Evolutionary conservation across 1,139 yeast species (phyloP), one percentile per base, ranked within the genome.

Genomic region (Debaryomycetaceae sp.): DNA sequence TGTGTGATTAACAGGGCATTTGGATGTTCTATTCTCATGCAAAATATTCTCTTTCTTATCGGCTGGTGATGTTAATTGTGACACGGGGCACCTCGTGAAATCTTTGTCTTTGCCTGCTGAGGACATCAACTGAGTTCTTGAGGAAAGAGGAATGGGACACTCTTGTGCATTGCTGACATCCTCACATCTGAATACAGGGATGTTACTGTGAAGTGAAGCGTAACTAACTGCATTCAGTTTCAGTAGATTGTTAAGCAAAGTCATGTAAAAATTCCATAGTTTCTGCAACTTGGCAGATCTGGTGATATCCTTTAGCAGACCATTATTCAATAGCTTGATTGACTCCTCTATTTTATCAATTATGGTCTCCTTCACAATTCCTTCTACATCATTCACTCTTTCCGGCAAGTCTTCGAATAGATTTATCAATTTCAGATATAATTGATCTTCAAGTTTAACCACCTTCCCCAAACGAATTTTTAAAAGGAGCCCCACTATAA

Each of bases 191-290:
- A 68, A 65, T 22, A 52, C 66, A 1, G 72, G 68, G 5, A 70
- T 56, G 46, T 65, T 61, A 5, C 65, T 60, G 53, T 70, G 78
- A 24, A 70, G 54, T 42, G 62, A 65, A 17, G 69, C 69, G 49
- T 69, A 68, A 45, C 64, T 65, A 31, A 57, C 49, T 6, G 65
- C 50, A 41, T 56, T 62, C 54, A 66, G 57, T 43, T 63, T 65
- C 41, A 54, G 61, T 8, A 68, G 56, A 44, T 63, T 63, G 31
- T 64, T 62, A 22, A 70, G 59, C 44, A 72, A 65, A 1, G 74
- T 69, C 45, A 66, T 50, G 54, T 72, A 72, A 43, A 72, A 72
- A 39, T 62, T 65, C 79, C 79, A 74, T 43, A 71, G 59, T 48
- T 70, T 69, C 7, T 63, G 51, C 7, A 69, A 51, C 44, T 68